A percentile compares a stretch with the other conserved stretches of the same genome.
Evolutionary conservation across 1,284 basidiomycete species (phyloP).

Genomic region (Psilocybe mexicana): DNA sequence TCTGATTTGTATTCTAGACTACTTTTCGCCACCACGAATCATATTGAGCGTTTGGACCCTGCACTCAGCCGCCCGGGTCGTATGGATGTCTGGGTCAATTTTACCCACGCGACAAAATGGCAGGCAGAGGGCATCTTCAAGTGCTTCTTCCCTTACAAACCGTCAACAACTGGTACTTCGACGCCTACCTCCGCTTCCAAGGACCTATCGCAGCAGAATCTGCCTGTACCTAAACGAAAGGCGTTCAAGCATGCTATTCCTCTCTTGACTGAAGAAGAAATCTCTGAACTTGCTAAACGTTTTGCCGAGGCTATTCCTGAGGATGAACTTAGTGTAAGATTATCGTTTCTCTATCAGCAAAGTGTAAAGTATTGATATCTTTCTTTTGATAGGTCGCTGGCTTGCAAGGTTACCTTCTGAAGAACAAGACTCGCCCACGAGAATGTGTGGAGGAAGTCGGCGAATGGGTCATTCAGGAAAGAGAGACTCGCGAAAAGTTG

Average conservation of each 20-base stretch:
- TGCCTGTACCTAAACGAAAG: conserved; percentile 70
- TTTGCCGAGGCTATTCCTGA: conserved; percentile 79
- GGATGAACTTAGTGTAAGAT: conserved; percentile 76
- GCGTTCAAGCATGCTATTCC: conserved; percentile 58
- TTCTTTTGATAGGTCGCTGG: conserved; percentile 61
- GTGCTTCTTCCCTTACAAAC: conserved; percentile 82
- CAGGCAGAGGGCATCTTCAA: conserved; percentile 90
- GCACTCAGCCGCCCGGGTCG: conserved; percentile 79
- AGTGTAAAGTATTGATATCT: background rate
- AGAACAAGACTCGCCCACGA: conserved; percentile 80
- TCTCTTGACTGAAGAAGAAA: conserved; percentile 69
- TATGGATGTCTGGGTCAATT: conserved; percentile 89
- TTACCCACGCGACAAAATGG: conserved; percentile 83
- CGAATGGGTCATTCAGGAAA: conserved; percentile 74
- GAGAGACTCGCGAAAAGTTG: conserved; percentile 76
- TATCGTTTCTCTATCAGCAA: background rate
- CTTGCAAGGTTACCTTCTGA: conserved; percentile 81
- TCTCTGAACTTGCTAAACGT: conserved; percentile 70
- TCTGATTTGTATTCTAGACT: conserved; percentile 43
- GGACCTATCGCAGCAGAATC: conserved; percentile 62
- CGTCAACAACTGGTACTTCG: conserved; percentile 28
- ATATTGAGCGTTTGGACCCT: conserved; percentile 83
- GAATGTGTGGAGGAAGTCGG: conserved; percentile 79
- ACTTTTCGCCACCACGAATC: conserved; percentile 82
- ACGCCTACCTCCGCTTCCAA: conserved; percentile 26